A percentile compares a stretch with the other conserved stretches of the same genome.
Evolutionary conservation across 495 filamentous ascomycete genomes (phyloP).

Genomic region (Penicillium chermesinum): DNA sequence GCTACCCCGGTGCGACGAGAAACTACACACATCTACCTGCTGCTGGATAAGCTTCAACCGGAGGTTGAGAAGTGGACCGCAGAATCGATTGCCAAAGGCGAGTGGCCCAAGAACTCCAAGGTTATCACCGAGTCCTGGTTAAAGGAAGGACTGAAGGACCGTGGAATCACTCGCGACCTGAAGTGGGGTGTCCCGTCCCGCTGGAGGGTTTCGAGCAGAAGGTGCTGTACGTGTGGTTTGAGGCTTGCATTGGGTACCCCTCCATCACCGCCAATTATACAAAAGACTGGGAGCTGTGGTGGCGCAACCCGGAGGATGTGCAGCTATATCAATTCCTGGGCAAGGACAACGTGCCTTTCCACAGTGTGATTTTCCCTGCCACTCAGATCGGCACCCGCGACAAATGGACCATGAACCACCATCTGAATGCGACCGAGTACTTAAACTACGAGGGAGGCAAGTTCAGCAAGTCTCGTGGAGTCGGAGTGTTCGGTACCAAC

Average conservation of each 20-base stretch:
- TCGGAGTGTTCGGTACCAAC: constrained; percentile 88
- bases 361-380: constrained; percentile 86
- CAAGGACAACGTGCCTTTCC: constrained; percentile 95
- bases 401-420: constrained; percentile 87
- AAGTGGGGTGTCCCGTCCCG: constrained; percentile 80
- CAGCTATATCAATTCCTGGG: constrained; percentile 96
- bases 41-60: constrained; percentile 72
- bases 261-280: constrained; percentile 95
- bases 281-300: constrained; percentile 90
- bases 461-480: constrained; percentile 85
- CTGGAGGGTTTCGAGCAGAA: constrained; percentile 64
- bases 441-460: constrained; percentile 95
- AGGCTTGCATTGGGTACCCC: constrained; percentile 93
- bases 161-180: constrained; percentile 88
- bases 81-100: constrained; percentile 52
- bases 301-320: constrained; percentile 84
- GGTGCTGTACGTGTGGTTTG: constrained; percentile 97
- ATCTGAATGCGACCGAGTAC: constrained; percentile 88
- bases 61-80: constrained; percentile 68
- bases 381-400: constrained; percentile 78
- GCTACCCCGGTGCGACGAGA: constrained; percentile 67
- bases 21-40: constrained; percentile 70
- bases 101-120: constrained; percentile 73
- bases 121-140: constrained; percentile 74
- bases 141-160: constrained; percentile 71